These are phyloP conservation scores for Oryza australiensis DNA, from an alignment of 176 grass and related monocot genomes.

Conservation along the genomic window DNA sequence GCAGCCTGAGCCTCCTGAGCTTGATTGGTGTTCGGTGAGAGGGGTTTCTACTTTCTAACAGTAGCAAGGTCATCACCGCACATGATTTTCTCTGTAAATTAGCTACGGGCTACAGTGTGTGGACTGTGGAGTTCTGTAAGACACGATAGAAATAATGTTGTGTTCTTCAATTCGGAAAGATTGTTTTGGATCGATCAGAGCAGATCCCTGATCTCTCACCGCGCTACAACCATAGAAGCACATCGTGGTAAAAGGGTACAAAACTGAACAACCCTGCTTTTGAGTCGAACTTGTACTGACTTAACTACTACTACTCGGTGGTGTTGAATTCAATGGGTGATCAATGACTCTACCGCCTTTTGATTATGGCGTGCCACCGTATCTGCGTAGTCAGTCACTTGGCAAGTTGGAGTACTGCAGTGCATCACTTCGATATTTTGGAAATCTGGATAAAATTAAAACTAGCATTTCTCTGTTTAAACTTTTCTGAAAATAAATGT, in stretches of 20 bases:
- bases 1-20: too few species aligned
- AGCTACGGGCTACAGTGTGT: neutral
- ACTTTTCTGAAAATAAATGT: too few species aligned
- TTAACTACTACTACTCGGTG: neutral
- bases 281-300: neutral
- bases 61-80: neutral
- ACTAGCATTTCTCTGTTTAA: too few species aligned
- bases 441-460: too few species aligned
- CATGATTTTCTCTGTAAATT: neutral
- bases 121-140: neutral
- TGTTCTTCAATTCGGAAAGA: neutral
- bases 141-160: neutral
- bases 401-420: neutral
- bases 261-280: neutral
- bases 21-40: constrained; percentile 19
- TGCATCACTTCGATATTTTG: neutral
- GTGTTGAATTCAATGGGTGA: neutral
- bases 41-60: neutral
- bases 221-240: neutral
- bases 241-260: neutral
- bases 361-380: neutral
- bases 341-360: neutral
- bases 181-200: neutral
- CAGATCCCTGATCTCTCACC: neutral
- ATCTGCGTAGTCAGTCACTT: neutral